Percentiles rank a stretch among this genome's conserved stretches.
Conservation (phyloP, 257 asterid genomes). For the Datura wrightii region DNA sequence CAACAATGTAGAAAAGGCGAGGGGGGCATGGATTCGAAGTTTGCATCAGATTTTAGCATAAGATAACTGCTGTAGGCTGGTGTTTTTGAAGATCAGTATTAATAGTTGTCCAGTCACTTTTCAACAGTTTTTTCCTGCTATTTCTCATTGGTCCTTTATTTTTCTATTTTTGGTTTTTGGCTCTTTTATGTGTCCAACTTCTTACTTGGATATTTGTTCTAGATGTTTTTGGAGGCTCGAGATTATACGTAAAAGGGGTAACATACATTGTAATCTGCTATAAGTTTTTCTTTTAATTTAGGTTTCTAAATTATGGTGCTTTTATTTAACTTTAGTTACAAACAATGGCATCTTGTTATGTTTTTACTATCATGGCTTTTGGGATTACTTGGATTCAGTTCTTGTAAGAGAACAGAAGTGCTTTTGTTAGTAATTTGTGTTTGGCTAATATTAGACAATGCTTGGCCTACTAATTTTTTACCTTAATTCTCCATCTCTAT, state of each 20-base stretch:
- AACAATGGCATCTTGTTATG: not conserved
- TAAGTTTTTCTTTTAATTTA: not conserved
- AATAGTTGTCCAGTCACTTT: too few species aligned
- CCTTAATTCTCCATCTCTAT: too few species aligned
- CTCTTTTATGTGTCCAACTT: not conserved
- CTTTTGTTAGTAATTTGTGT: too few species aligned
- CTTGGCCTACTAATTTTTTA: too few species aligned
- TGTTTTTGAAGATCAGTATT: constrained; percentile 3
- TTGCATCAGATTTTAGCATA: constrained; percentile 10
- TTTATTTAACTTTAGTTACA: not conserved
- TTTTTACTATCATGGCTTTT: not conserved
- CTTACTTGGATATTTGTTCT: not conserved
- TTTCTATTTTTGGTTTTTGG: not conserved
- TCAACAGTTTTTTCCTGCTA: not conserved
- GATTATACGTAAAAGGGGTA: not conserved
- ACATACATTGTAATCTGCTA: not conserved
- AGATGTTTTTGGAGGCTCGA: not conserved
- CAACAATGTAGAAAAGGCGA: not conserved
- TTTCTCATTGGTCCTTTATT: not conserved
- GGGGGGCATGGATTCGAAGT: not conserved
- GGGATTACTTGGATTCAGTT: too few species aligned
- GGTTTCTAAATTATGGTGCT: not conserved
- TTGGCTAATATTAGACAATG: too few species aligned
- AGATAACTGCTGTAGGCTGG: constrained; percentile 27
- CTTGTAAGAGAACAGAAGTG: too few species aligned